Evolutionary conservation across 352 stramenopile species (phyloP).

Genomic region (Globisporangium perplexum): DNA sequence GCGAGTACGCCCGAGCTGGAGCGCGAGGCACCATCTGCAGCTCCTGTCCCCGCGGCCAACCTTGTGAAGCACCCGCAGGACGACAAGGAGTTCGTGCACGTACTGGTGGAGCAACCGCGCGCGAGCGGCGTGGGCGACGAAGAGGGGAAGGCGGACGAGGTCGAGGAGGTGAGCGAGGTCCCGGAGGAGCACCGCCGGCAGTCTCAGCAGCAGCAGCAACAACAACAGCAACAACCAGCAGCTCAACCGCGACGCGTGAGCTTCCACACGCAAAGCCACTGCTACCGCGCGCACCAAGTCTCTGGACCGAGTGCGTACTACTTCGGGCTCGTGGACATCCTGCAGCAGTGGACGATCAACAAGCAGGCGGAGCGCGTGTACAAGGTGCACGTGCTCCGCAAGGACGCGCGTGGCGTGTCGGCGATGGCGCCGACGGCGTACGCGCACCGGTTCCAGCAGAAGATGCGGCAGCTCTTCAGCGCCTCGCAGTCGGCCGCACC

Average conservation of each 20-base stretch:
- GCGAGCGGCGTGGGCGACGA: constrained; percentile 14
- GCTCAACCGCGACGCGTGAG: neutral
- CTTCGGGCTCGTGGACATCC: constrained; percentile 87
- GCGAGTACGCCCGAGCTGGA: constrained; percentile 5
- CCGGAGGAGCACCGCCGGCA: neutral
- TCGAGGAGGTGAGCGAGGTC: neutral
- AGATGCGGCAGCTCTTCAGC: constrained; percentile 82
- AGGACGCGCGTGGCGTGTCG: constrained; percentile 64
- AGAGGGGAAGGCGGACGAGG: constrained; percentile 4
- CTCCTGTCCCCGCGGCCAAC: neutral
- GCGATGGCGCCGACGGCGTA: constrained; percentile 69
- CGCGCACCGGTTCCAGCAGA: constrained; percentile 72
- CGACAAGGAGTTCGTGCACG: constrained; percentile 35
- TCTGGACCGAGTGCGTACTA: constrained; percentile 86
- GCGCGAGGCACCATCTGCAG: neutral
- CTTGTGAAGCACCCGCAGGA: neutral
- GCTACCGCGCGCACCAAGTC: constrained; percentile 71
- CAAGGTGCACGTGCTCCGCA: constrained; percentile 79
- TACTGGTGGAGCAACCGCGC: constrained; percentile 11
- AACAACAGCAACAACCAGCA: neutral
- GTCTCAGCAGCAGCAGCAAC: constrained; percentile 1
- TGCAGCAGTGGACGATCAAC: constrained; percentile 81
- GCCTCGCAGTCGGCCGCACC: constrained; percentile 17
- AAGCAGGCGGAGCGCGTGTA: constrained; percentile 81
- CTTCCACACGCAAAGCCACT: constrained; percentile 19